These are phyloP conservation scores for Ophiocordyceps camponoti-saundersi DNA, from an alignment of 2,329 filamentous ascomycete genomes.

Conservation along the genomic window DNA sequence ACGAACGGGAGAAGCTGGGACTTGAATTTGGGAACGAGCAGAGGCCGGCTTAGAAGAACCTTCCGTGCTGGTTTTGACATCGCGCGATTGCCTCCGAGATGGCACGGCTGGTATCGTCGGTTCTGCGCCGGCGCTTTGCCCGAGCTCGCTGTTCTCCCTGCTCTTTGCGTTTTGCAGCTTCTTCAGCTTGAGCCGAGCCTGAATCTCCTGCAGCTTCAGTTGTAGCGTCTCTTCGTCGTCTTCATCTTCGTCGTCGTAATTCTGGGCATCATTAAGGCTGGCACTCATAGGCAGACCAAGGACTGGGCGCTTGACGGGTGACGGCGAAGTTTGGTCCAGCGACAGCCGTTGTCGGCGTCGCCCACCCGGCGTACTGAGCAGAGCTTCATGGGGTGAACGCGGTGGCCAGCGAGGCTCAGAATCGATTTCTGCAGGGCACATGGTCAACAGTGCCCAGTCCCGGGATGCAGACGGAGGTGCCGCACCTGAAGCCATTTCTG, in stretches of 20 bases:
- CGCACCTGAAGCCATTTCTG: constrained; percentile 5
- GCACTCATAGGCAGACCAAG: neutral
- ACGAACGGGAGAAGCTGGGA: constrained; percentile 60
- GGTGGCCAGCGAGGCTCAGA: constrained; percentile 46
- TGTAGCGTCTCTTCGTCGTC: constrained; percentile 84
- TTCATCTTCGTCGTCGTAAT: constrained; percentile 35
- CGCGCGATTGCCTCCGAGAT: constrained; percentile 7
- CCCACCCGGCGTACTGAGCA: constrained; percentile 57
- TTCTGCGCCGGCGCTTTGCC: constrained; percentile 7
- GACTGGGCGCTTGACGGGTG: constrained; percentile 24
- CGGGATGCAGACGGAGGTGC: neutral
- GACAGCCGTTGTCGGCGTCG: constrained; percentile 57
- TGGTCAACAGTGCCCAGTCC: neutral
- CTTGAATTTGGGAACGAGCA: constrained; percentile 38
- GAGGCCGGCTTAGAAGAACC: constrained; percentile 4
- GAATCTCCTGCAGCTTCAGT: constrained; percentile 72
- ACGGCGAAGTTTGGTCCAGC: constrained; percentile 48
- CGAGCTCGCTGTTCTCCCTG: constrained; percentile 5
- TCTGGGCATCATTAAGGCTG: neutral
- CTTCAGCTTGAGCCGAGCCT: constrained; percentile 76
- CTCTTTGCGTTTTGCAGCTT: constrained; percentile 49
- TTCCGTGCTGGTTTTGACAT: constrained; percentile 11
- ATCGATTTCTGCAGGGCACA: constrained; percentile 8
- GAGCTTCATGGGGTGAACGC: constrained; percentile 46
- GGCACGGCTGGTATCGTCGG: constrained; percentile 7